phyloP scores from a whole-genome alignment of 2,329 filamentous ascomycete species.

The Cladobotryum mycophilum region DNA sequence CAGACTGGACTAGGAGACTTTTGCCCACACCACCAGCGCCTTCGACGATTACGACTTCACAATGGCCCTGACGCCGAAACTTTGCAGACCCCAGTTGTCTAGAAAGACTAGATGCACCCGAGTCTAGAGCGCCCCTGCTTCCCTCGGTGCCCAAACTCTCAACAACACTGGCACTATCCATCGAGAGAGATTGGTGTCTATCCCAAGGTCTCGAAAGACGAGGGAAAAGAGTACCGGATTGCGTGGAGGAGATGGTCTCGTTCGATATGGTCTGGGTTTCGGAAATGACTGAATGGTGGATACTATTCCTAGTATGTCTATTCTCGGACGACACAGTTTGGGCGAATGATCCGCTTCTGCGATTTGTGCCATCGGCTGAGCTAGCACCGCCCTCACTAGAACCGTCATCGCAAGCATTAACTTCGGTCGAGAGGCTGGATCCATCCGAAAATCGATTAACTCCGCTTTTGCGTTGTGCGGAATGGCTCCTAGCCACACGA shows the following conservation, averaged over 20 bases:
- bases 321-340: conserved; percentile 36
- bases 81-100: conserved; percentile 51
- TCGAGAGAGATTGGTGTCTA: conserved; percentile 44
- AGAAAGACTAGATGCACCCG: conserved; percentile 43
- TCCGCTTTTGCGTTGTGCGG: conserved; percentile 36
- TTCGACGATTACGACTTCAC: conserved; percentile 56
- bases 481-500: conserved; percentile 62
- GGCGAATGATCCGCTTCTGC: conserved; percentile 44
- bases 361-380: conserved; percentile 47
- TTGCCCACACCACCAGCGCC: conserved; percentile 60
- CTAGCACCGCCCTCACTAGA: conserved; percentile 54
- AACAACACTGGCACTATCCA: conserved; percentile 40
- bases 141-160: conserved; percentile 41
- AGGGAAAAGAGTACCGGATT: conserved; percentile 31
- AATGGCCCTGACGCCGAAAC: conserved; percentile 55
- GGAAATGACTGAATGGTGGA: conserved; percentile 35
- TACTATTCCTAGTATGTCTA: conserved; percentile 31
- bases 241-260: conserved; percentile 42
- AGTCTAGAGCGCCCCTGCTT: conserved; percentile 38
- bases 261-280: conserved; percentile 36
- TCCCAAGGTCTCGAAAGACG: conserved; percentile 44
- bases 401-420: conserved; percentile 40
- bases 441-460: conserved; percentile 45
- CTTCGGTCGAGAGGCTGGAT: conserved; percentile 48
- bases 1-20: conserved; percentile 57